Evolutionary conservation across 2,329 filamentous ascomycete species (phyloP).

Genomic region (Pseudopyrenochaeta lycopersici): DNA sequence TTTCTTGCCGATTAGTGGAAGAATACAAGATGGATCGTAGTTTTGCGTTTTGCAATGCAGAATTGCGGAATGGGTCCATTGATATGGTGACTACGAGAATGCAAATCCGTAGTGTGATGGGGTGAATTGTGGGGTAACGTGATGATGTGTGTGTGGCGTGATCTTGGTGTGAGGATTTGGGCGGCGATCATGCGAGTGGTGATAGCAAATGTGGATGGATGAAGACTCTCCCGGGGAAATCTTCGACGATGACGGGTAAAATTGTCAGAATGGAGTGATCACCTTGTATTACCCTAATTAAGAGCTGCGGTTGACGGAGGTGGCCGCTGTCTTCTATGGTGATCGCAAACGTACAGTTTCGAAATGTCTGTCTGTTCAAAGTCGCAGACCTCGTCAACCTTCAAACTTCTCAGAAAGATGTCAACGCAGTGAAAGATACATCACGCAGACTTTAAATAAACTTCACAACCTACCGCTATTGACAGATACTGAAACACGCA

Average conservation of each 20-base stretch:
- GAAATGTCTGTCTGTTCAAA: not conserved
- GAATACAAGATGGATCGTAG: conserved; percentile 17
- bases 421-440: not conserved
- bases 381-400: not conserved
- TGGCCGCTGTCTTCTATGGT: not conserved
- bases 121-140: conserved; percentile 26
- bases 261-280: conserved; percentile 3
- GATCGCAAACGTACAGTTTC: not conserved
- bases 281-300: not conserved
- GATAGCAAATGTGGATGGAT: conserved; percentile 24
- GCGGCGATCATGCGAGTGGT: conserved; percentile 29
- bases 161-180: conserved; percentile 36
- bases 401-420: not conserved
- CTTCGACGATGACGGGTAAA: conserved; percentile 15
- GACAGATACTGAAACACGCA: conserved; percentile 27
- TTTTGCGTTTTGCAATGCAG: conserved; percentile 32
- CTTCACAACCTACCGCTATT: conserved; percentile 19
- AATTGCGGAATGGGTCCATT: conserved; percentile 33
- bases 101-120: conserved; percentile 9
- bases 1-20: conserved; percentile 1
- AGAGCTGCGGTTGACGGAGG: not conserved
- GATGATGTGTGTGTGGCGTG: conserved; percentile 37
- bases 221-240: conserved; percentile 27
- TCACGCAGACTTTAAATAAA: conserved; percentile 15
- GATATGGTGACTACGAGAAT: conserved; percentile 11